Base-by-base conservation (phyloP, 2,329 filamentous ascomycete species). In the Fusarium sororula region DNA sequence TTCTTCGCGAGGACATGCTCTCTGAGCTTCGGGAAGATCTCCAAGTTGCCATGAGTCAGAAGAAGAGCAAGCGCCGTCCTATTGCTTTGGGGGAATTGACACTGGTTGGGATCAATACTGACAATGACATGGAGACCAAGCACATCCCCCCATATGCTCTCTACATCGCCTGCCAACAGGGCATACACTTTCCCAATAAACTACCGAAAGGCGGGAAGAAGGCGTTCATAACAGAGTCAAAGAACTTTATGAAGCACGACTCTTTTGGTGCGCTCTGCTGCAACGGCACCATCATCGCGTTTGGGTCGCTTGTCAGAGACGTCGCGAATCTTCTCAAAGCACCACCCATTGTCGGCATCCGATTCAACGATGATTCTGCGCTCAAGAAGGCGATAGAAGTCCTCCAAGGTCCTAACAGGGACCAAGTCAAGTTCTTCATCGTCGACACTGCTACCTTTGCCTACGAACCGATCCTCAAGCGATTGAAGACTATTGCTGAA, bases 1-100 rank as follows among this genome's bases (percentile, higher is more conserved):
- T 94, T 1, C 83, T 94, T 0, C 84, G 93, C 6, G 92, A 95
- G 74, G 92, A 94, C 70, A 91, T 94, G 86, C 81, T 94, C 0
- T 88, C 85, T 0, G 91, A 92, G 70, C 82, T 95, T 6, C 86
- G 90, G 3, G 88, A 90, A 14, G 91, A 92, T 54, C 79, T 92
- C 1, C 85, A 89, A 35, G 81, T 85, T 9, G 84, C 87, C 1
- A 82, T 79, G 17, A 86, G 86, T 0, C 82, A 81, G n/a, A 90
- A 87, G 72, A 77, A 85, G 83, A 69, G 86, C 81, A 26, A 81
- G 79, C 85, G 20, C 77, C 83, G 26, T 81, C 84, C 42, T 78
- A 66, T 64, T 75, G 82, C 84, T 1, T 72, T 92, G 1, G 66
- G 80, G 1, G 67, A 82, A 1, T 75, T 91, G 7, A 42, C 58